phyloP scores from a whole-genome alignment of 345 rosid genomes.

The Arabidopsis suecica region DNA sequence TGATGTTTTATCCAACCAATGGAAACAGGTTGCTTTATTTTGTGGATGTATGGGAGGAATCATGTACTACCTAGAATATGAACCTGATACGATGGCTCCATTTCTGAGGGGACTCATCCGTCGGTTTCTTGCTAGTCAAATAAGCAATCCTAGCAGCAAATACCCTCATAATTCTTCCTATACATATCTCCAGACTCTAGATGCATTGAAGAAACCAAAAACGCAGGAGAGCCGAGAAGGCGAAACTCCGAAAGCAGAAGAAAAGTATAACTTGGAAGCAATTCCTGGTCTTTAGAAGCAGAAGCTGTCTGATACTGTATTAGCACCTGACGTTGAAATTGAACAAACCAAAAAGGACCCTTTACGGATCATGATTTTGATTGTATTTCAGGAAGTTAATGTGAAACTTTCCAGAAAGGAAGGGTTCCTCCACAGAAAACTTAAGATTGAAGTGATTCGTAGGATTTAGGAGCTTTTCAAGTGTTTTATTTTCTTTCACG shows the following conservation, averaged over 20 bases:
- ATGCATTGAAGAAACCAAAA: slow-evolving; percentile 66
- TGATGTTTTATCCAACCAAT: slow-evolving; percentile 9
- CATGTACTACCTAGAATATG: slow-evolving; percentile 93
- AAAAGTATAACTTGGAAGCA: slow-evolving; percentile 89
- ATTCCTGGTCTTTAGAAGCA: slow-evolving; percentile 80
- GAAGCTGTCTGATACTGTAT: slow-evolving; percentile 10
- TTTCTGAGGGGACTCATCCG: slow-evolving; percentile 89
- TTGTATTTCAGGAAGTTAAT: slow-evolving; percentile 12
- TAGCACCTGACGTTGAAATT: slow-evolving; percentile 1
- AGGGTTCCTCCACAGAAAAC: slow-evolving; percentile 21
- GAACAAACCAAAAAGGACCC: neutral
- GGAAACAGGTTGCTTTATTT: slow-evolving; percentile 84
- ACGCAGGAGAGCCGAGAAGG: slow-evolving; percentile 55
- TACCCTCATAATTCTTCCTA: slow-evolving; percentile 66
- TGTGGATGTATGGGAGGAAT: slow-evolving; percentile 99
- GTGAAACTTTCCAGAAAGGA: neutral
- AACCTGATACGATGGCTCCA: slow-evolving; percentile 97
- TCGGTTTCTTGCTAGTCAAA: slow-evolving; percentile 94
- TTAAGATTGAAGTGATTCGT: slow-evolving; percentile 13
- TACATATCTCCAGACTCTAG: slow-evolving; percentile 67
- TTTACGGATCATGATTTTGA: slow-evolving; percentile 31
- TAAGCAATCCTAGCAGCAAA: slow-evolving; percentile 76
- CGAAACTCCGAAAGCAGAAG: slow-evolving; percentile 54
- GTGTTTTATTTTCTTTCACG: slow-evolving; percentile 9
- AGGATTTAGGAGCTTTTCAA: slow-evolving; percentile 9